Conservation (phyloP, 768 basidiomycete species). For the Lactarius evosmus region DNA sequence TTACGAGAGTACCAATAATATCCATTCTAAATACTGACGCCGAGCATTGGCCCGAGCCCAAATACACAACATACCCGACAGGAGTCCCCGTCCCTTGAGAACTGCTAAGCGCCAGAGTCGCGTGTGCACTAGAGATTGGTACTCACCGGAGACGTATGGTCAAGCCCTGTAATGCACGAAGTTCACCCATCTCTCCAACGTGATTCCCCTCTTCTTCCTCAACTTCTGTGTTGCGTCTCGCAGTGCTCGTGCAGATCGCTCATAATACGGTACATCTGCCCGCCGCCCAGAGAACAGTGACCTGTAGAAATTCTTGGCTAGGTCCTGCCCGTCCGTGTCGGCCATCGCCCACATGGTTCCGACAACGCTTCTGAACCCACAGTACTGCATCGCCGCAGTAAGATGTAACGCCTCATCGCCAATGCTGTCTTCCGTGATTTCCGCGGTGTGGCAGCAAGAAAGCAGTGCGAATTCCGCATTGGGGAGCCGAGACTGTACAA, state of each 20-base stretch:
- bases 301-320: slow-evolving; percentile 11
- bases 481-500: neutral
- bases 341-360: slow-evolving; percentile 21
- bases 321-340: slow-evolving; percentile 11
- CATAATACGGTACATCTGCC: neutral
- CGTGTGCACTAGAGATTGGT: too few relatives aligned
- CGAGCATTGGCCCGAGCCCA: too few relatives aligned
- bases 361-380: slow-evolving; percentile 19
- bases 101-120: too few relatives aligned
- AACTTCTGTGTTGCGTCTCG: neutral
- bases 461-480: slow-evolving; percentile 14
- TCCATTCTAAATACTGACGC: too few relatives aligned
- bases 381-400: neutral
- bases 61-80: too few relatives aligned
- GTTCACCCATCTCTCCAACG: slow-evolving; percentile 13
- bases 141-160: too few relatives aligned
- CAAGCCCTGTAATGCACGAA: slow-evolving; percentile 16
- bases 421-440: neutral
- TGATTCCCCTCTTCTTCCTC: slow-evolving; percentile 8
- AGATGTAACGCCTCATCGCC: slow-evolving; percentile 21
- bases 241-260: neutral
- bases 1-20: too few relatives aligned
- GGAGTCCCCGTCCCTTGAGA: too few relatives aligned
- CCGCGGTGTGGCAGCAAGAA: slow-evolving; percentile 19
- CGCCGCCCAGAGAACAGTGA: neutral